Base-by-base conservation (phyloP, 768 basidiomycete species). In the Trametes cingulata region DNA sequence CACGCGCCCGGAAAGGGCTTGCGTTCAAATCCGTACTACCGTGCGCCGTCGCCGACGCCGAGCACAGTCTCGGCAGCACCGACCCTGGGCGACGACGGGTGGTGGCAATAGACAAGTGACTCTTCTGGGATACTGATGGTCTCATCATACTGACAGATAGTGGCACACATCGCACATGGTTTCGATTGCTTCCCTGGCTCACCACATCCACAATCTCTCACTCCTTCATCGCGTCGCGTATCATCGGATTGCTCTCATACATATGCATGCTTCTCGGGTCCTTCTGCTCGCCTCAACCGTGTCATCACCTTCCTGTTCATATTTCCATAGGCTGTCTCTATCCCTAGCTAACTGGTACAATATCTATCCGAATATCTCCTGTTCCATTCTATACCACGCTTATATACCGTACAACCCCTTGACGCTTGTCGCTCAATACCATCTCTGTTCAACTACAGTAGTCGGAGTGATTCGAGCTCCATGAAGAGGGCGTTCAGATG, bases 21-120 rank as follows among this genome's bases (percentile, higher is more conserved):
- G 68, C 45, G 53, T 65, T 33, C 67, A 37, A 68, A 68, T 56
- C 76, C 77, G 29, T 52, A 68, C 35, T 73, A 69, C 63, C 75
- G 77, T 27, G 69, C 73, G 2, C 79, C 85, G 14, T 93, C 91
- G 1, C 92, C 92, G 8, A 86, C 91, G 25, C 86, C 85, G 24
- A 93, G 92, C 67, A 82, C 77, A 1, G 85, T 87, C n/a, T 90
- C 89, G 20, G 77, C 82, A 27, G 80, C 85, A 9, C 89, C 87
- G 7, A 91, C 88, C 0, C 77, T 84, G 58, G 84, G 83, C 41
- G 78, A 85, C 1, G 87, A 93, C 47, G 92, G 91, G 36, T 94
- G 91, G 92, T 93, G 85, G 82, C 75, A 77, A 66, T 90, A 77
- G 48, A 61, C 37, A 29, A 33, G 46, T 59, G 33, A 39, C 27